Evolutionary conservation across 2,329 filamentous ascomycete species (phyloP).

Genomic region (Ceratocystis alfenasii): DNA sequence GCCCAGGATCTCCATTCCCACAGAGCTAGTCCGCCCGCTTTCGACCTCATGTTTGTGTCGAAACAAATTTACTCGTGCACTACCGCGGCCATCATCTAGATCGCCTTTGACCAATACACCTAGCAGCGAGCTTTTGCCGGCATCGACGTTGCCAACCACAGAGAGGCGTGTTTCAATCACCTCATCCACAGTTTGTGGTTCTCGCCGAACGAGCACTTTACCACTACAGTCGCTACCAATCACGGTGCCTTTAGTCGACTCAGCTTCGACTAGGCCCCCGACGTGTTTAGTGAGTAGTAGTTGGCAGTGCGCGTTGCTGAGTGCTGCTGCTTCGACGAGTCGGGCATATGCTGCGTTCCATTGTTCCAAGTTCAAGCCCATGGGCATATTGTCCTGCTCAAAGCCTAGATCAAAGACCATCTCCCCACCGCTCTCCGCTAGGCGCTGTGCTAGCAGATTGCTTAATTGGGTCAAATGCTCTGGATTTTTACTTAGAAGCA

Average conservation of each 20-base stretch:
- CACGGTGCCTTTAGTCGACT: conserved; percentile 46
- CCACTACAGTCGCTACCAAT: conserved; percentile 54
- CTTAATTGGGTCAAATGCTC: conserved; percentile 48
- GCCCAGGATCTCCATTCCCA: conserved; percentile 98
- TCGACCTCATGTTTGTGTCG: conserved; percentile 97
- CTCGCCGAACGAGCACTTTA: conserved; percentile 73
- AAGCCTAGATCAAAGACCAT: conserved; percentile 83
- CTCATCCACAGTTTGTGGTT: conserved; percentile 63
- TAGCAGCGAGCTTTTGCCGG: conserved; percentile 91
- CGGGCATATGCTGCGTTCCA: conserved; percentile 62
- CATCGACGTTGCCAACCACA: conserved; percentile 94
- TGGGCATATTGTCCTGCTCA: conserved; percentile 77
- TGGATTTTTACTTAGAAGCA: conserved; percentile 47
- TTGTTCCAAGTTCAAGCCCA: conserved; percentile 60
- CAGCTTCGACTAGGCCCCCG: conserved; percentile 61
- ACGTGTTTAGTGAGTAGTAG: conserved; percentile 85
- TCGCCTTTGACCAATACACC: conserved; percentile 92
- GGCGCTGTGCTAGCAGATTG: conserved; percentile 52
- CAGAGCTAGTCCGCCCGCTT: conserved; percentile 85
- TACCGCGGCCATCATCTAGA: conserved; percentile 86
- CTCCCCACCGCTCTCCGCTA: conserved; percentile 79
- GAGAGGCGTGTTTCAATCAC: conserved; percentile 94
- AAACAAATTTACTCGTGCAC: conserved; percentile 89
- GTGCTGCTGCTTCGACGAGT: conserved; percentile 52
- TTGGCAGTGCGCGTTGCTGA: conserved; percentile 60